Base-by-base conservation (phyloP, 192 early-diverging fungal species). In the Pilaira anomala region DNA sequence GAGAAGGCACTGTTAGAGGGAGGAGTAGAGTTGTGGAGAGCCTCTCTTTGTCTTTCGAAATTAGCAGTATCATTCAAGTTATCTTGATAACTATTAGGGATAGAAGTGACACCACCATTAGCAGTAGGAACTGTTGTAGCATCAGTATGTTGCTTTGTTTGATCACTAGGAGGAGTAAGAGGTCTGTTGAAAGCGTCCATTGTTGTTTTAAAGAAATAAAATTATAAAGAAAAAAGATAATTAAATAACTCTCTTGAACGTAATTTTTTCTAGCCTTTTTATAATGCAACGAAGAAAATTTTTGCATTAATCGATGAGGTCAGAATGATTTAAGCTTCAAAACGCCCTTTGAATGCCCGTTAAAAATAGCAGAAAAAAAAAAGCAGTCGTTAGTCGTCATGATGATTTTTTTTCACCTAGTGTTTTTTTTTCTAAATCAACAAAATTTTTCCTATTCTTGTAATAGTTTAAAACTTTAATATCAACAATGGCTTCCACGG, bases 161-260 rank as follows among this genome's bases (percentile, higher is more conserved):
- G 55, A 12, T 57, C 55, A 57, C 19, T 36, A 21, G 55, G 55
- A 25, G 55, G 55, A 42, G 55, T 57, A 1, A 41, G 40, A 41
- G 55, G 55, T 57, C 55, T 57, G 26, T 18, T 54, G 52, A 30
- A 54, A 36, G 52, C 3, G 19, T 54, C 52, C 52, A 54, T 54
- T 8, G 16, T 54, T 19, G 11, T 30, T 51, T 14, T 1, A 54
- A 36, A 36, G 11, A 9, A 36, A 36, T 5, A 36, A 9, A n/a
- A n/a, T n/a, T n/a, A n/a, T n/a, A n/a, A 36, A 36, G 33, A 36
- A 36, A 36, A 36, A 9, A 6, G 33, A 9, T 36, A 36, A n/a
- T n/a, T n/a, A n/a, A n/a, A 36, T 36, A 9, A 3, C 4, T 36
- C 11, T 9, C 7, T 36, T 36, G 4, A 14, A 48, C 0, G 46